Conservation (phyloP, 306 rosid genomes). For the Malus sieversii region DNA sequence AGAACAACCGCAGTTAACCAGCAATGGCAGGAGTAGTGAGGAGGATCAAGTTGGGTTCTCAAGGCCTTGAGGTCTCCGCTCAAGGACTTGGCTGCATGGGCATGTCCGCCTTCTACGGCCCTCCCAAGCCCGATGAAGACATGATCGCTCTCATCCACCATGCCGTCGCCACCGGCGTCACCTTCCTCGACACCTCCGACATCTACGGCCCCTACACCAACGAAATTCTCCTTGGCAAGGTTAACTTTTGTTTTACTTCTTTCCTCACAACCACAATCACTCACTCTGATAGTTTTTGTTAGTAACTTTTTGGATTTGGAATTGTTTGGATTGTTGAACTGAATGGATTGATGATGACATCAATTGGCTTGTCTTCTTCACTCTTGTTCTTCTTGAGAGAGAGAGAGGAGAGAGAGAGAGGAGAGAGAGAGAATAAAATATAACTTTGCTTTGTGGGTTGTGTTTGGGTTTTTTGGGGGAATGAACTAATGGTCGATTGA, state of each 20-base stretch:
- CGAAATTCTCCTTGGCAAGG: constrained; percentile 56
- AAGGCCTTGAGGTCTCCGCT: constrained; percentile 49
- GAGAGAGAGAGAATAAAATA: neutral
- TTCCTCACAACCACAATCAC: neutral
- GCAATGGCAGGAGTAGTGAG: constrained; percentile 28
- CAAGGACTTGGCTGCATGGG: constrained; percentile 75
- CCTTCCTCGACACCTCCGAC: constrained; percentile 63
- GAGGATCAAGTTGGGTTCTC: constrained; percentile 56
- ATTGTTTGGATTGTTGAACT: neutral
- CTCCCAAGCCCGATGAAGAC: constrained; percentile 55
- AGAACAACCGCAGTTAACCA: neutral
- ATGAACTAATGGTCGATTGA: neutral
- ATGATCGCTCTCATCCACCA: constrained; percentile 63
- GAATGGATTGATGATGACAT: neutral
- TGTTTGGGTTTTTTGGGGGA: neutral
- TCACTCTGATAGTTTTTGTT: neutral
- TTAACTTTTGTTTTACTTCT: neutral
- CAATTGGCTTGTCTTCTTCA: neutral
- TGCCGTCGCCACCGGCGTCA: constrained; percentile 47
- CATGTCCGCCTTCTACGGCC: constrained; percentile 60
- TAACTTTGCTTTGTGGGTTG: neutral
- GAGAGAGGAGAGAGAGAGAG: neutral
- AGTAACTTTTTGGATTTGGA: neutral
- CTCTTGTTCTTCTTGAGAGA: neutral
- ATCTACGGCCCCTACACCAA: constrained; percentile 57